phyloP scores from a whole-genome alignment of 2,329 filamentous ascomycete genomes.

The Colletotrichum abscissum region DNA sequence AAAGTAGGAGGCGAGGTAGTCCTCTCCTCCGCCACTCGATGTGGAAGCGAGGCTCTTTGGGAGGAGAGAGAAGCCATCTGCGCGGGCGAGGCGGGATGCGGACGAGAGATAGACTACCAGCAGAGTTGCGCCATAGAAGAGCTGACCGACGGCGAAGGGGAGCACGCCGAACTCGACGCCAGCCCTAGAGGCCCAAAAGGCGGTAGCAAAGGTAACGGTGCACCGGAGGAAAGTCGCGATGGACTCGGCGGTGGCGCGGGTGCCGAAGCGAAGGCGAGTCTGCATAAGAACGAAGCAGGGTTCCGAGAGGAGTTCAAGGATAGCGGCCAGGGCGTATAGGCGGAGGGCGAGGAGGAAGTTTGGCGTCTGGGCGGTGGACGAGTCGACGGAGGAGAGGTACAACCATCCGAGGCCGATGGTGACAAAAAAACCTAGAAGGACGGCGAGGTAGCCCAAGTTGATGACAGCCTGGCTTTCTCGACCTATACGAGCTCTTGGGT shows the following conservation, averaged over 20 bases:
- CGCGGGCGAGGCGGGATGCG: slow-evolving; percentile 65
- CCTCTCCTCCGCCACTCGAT: background rate
- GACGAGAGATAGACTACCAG: slow-evolving; percentile 76
- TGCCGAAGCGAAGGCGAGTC: slow-evolving; percentile 81
- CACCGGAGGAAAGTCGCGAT: slow-evolving; percentile 83
- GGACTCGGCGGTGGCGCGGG: slow-evolving; percentile 86
- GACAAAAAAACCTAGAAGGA: slow-evolving; percentile 74
- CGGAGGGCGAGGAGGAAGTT: slow-evolving; percentile 68
- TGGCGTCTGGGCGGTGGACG: slow-evolving; percentile 66
- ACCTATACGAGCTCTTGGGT: slow-evolving; percentile 42
- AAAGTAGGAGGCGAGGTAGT: slow-evolving; percentile 72
- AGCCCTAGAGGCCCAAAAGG: slow-evolving; percentile 69
- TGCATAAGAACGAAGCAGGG: slow-evolving; percentile 92
- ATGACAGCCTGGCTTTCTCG: slow-evolving; percentile 78
- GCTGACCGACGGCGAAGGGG: slow-evolving; percentile 89
- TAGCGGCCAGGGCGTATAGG: slow-evolving; percentile 66
- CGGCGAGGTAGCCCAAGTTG: slow-evolving; percentile 87
- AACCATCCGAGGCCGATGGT: slow-evolving; percentile 72
- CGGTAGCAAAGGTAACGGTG: slow-evolving; percentile 76
- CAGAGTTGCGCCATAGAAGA: slow-evolving; percentile 78
- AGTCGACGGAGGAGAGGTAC: slow-evolving; percentile 69
- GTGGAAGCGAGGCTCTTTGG: slow-evolving; percentile 51
- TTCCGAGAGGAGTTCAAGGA: slow-evolving; percentile 85
- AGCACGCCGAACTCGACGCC: slow-evolving; percentile 76
- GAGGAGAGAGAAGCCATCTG: slow-evolving; percentile 77